Evolutionary conservation across 768 basidiomycete species (phyloP), one percentile per base, ranked within the genome.

Genomic region (Tulasnella sp.): DNA sequence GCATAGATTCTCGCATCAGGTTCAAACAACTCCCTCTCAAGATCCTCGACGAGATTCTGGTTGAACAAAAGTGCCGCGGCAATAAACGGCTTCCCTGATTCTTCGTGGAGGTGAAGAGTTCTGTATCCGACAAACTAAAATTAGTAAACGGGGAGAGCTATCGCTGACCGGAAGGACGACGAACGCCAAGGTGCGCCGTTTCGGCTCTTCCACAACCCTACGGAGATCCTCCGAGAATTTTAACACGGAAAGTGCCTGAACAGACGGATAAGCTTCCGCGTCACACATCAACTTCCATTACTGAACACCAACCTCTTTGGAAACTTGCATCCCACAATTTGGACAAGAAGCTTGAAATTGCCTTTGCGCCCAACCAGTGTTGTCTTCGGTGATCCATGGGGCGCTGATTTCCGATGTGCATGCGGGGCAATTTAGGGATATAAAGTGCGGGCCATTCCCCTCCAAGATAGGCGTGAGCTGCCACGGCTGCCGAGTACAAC

Each of bases 401-500:
- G 58, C 58, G 1, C 12, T 50, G 31, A 37, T 14, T 2, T 48
- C 41, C 5, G 41, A 40, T 37, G n/a, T 40, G 76, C 76, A 77
- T 3, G 58, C 44, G 14, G 76, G 76, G 34, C 76, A 77, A 40
- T 58, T 28, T 1, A 77, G 1, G 22, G 24, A 24, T 50, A 77
- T 77, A 34, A 31, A 50, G 24, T 24, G 6, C 14, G 14, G 1
- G 28, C 31, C 9, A 28, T 37, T 9, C 48, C 14, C 41, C 79
- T 74, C 54, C 44, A 73, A 24, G 74, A 41, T 31, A 69, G 82
- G 2, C 73, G 79, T 2, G 40, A 75, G 74, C 74, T 42, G 24
- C 74, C 74, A 75, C 24, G 74, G 74, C 79, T 80, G 78, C 11
- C 48, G 28, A n/a, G 82, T 83, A 24, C 11, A 75, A 31, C 7